phyloP scores from a whole-genome alignment of 345 rosid genomes.

The Eucalyptus regnans region DNA sequence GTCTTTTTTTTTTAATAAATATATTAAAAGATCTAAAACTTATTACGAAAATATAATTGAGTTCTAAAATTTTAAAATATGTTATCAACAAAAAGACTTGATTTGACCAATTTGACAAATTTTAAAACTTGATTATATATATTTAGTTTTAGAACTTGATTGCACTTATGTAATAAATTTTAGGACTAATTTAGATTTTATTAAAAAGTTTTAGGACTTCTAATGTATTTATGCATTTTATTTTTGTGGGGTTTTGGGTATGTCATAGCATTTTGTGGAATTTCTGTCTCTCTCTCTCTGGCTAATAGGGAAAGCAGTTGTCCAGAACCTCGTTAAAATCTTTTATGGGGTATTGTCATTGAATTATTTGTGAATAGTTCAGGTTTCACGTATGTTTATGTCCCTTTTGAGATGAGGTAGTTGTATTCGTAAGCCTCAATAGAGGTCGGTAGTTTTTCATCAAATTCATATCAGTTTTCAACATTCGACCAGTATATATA shows the following conservation, averaged over 20 bases:
- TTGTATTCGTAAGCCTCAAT: background rate
- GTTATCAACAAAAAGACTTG: no score
- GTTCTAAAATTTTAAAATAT: rapidly evolving
- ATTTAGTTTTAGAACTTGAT: no score
- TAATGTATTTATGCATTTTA: background rate
- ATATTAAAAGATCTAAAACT: no score
- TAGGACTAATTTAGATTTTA: no score
- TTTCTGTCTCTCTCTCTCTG: no score
- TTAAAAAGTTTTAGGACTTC: no score
- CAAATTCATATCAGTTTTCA: background rate
- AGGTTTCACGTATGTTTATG: background rate
- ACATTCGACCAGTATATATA: no score
- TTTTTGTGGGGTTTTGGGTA: background rate
- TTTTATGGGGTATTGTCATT: background rate
- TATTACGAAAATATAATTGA: no score
- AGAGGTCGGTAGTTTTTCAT: background rate
- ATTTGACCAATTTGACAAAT: no score
- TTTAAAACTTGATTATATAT: no score
- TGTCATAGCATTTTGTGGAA: background rate
- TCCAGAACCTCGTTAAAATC: background rate
- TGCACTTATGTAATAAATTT: no score
- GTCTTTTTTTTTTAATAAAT: background rate
- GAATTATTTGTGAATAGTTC: background rate
- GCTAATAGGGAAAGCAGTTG: background rate
- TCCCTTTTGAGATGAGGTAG: background rate